These are phyloP conservation scores for Blastobotrys petasosporus DNA, from an alignment of 1,139 yeast genomes.

Conservation along the genomic window DNA sequence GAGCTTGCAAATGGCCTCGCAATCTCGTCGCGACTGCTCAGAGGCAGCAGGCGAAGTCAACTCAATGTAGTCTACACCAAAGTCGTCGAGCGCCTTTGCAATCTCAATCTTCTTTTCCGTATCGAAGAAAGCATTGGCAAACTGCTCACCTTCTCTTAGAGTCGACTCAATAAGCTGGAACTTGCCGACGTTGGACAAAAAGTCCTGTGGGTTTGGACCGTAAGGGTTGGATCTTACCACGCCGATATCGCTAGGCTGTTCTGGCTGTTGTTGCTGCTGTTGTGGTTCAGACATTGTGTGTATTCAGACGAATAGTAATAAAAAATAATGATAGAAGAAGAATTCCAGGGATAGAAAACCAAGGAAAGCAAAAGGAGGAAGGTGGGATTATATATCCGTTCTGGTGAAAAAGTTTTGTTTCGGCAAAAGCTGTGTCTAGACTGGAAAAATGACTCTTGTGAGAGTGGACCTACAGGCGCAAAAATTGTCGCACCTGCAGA, in stretches of 20 bases:
- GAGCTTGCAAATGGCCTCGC: constrained; percentile 96
- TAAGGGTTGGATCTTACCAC: constrained; percentile 57
- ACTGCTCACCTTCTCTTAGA: constrained; percentile 96
- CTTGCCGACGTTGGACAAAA: constrained; percentile 77
- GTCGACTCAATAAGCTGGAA: constrained; percentile 95
- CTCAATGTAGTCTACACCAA: constrained; percentile 97
- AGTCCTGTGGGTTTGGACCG: constrained; percentile 94
- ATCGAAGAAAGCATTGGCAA: constrained; percentile 92
- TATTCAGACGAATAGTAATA: background rate
- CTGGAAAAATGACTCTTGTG: too few relatives aligned
- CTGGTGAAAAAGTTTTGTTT: too few relatives aligned
- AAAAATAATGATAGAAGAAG: background rate
- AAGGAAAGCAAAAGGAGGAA: too few relatives aligned
- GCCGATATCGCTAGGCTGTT: constrained; percentile 8
- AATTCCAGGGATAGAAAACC: background rate
- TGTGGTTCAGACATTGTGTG: constrained; percentile 9
- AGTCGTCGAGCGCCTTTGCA: constrained; percentile 95
- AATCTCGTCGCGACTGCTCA: constrained; percentile 86
- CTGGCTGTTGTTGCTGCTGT: constrained; percentile 1
- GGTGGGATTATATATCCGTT: too few relatives aligned
- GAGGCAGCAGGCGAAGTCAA: constrained; percentile 96
- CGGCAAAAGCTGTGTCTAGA: too few relatives aligned
- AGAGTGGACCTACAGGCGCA: too few relatives aligned
- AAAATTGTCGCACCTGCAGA: too few relatives aligned
- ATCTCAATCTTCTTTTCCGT: constrained; percentile 96